Conservation (phyloP, 2,329 filamentous ascomycete species). For the Colletotrichum lentis region DNA sequence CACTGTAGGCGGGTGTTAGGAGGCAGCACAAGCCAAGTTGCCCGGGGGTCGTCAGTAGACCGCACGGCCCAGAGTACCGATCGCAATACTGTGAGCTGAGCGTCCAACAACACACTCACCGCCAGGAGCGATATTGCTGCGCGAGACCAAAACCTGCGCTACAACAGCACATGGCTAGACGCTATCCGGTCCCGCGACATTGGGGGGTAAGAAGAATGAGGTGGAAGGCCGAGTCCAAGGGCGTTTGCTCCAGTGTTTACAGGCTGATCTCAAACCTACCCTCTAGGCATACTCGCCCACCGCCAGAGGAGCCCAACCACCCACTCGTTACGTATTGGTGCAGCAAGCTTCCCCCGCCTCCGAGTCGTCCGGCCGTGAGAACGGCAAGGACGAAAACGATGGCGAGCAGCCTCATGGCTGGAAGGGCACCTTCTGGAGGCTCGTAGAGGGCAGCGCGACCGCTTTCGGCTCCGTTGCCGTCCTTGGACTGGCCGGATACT, state of each 20-base stretch:
- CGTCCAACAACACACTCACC: neutral
- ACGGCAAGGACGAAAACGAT: neutral
- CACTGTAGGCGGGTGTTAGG: too few species aligned
- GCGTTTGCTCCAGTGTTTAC: neutral
- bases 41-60: too few species aligned
- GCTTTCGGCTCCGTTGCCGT: slow-evolving; percentile 44
- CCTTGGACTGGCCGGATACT: slow-evolving; percentile 46
- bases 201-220: neutral
- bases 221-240: too few species aligned
- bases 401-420: neutral
- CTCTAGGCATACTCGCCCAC: neutral
- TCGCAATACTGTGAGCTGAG: too few species aligned
- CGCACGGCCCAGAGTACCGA: too few species aligned
- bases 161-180: slow-evolving; percentile 11
- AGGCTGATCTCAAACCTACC: neutral
- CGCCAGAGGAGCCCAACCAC: neutral
- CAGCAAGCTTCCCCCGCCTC: neutral
- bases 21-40: neutral
- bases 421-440: slow-evolving; percentile 39
- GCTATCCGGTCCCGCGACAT: neutral
- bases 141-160: neutral
- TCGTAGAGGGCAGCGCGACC: slow-evolving; percentile 44
- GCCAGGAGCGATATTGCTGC: neutral
- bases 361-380: neutral
- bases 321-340: slow-evolving; percentile 4